phyloP scores from a whole-genome alignment of 2,329 filamentous ascomycete species.

The Colletotrichum plurivorum region DNA sequence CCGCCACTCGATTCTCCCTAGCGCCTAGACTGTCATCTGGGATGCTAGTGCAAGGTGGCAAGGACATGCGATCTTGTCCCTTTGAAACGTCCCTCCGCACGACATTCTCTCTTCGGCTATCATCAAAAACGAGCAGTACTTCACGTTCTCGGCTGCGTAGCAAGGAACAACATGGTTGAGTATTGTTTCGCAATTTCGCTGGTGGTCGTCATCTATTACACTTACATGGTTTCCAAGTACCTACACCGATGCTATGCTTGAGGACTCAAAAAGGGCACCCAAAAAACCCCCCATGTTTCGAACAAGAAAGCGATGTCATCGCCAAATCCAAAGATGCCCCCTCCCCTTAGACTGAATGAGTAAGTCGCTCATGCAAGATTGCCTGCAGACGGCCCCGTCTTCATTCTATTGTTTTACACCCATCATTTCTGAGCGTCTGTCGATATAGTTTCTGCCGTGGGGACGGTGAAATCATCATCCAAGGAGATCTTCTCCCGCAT shows the following conservation, averaged over 20 bases:
- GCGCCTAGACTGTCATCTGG: too few relatives aligned
- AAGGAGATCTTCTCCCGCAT: slow-evolving; percentile 38
- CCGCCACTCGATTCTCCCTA: neutral
- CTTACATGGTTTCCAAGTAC: slow-evolving; percentile 14
- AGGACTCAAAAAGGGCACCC: neutral
- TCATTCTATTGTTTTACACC: slow-evolving; percentile 24
- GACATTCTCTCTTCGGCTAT: too few relatives aligned
- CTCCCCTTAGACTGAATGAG: neutral
- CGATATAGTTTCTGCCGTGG: slow-evolving; percentile 16
- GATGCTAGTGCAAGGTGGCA: too few relatives aligned
- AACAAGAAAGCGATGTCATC: neutral
- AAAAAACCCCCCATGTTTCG: neutral
- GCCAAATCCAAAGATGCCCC: neutral
- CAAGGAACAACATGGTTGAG: neutral
- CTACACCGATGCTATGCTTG: slow-evolving; percentile 34
- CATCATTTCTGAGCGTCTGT: slow-evolving; percentile 29
- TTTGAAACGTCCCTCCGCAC: too few relatives aligned
- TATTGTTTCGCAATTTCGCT: neutral
- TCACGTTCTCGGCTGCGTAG: too few relatives aligned
- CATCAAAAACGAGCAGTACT: too few relatives aligned
- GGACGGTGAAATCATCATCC: slow-evolving; percentile 30
- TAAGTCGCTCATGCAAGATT: slow-evolving; percentile 20
- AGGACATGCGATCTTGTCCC: too few relatives aligned
- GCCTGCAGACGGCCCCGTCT: slow-evolving; percentile 14
- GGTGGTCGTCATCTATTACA: slow-evolving; percentile 17